Percentiles rank a stretch among this genome's conserved stretches.
Conservation (phyloP, 768 basidiomycete species). For the Boletales sp. region DNA sequence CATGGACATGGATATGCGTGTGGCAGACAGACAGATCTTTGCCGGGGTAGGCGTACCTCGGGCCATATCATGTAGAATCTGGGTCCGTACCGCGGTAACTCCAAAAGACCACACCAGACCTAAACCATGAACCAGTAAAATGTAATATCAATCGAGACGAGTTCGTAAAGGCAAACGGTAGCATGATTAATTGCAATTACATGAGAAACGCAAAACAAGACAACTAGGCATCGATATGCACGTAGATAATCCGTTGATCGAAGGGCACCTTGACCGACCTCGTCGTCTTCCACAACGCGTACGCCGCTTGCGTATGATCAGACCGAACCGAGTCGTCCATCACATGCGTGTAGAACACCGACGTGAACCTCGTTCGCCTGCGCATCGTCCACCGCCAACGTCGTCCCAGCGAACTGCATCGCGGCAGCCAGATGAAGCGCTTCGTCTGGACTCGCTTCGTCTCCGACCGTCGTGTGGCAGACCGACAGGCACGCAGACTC, state of each 20-base stretch:
- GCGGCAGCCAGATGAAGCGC: slow-evolving; percentile 1
- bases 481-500: slow-evolving; percentile 22
- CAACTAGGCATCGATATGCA: too few species aligned
- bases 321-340: not conserved
- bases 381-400: slow-evolving; percentile 4
- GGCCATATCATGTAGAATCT: too few species aligned
- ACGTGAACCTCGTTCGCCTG: not conserved
- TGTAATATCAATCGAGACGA: too few species aligned
- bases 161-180: too few species aligned
- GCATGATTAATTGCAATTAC: too few species aligned
- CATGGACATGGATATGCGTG: too few species aligned
- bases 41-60: too few species aligned
- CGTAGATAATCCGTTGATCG: slow-evolving; percentile 4
- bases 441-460: slow-evolving; percentile 11
- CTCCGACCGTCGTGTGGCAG: slow-evolving; percentile 22
- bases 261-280: not conserved
- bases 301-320: not conserved
- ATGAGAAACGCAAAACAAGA: too few species aligned
- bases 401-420: not conserved
- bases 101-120: too few species aligned
- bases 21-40: too few species aligned
- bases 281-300: slow-evolving; percentile 5
- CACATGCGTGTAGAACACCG: not conserved
- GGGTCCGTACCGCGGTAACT: too few species aligned
- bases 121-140: too few species aligned